Evolutionary conservation across 768 basidiomycete species (phyloP), one percentile per base, ranked within the genome.

Genomic region (Tricholoma matsutake): DNA sequence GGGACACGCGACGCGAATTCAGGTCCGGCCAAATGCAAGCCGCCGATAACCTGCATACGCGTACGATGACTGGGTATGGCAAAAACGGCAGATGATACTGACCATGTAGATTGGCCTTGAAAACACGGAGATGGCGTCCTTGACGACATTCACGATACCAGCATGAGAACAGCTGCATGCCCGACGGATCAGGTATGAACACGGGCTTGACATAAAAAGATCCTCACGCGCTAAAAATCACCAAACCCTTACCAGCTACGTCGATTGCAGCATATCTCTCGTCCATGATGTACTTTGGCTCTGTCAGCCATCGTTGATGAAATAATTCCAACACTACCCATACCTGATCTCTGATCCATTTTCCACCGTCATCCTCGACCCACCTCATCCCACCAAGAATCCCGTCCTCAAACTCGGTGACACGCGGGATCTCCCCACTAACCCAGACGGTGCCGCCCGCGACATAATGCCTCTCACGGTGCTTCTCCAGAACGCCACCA

Each of bases 91-190:
- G 9, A 53, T 16, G 51, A 9, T 32, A 57, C 69, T 35, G 56
- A 87, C 91, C 88, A 92, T 92, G 68, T 92, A 82, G 47, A 94
- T 78, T 0, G 92, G 92, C 58, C 90, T 76, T 41, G 77, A 72
- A 67, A 93, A 86, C 28, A 70, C 83, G 18, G 72, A 69, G 6
- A 89, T 73, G 1, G 89, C 92, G 66, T 92, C 86, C 64, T 80
- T 86, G 58, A 90, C 76, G 28, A 95, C 92, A 63, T 94, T 94
- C 47, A 91, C 86, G 58, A 94, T 92, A 0, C 92, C 92, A 3
- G 92, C 92, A 73, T 94, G 92, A 6, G 79, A 80, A 60, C 78
- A 80, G 11, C 79, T 80, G 63, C 14, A 20, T 10, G 10, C 29
- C 1, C n/a, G 14, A 32, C 8, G 2, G n/a, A 6, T 32, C 5